A percentile compares a stretch with the other conserved stretches of the same genome.
Conservation (phyloP, 2,329 filamentous ascomycete species). For the Pestalotiopsis sp. region DNA sequence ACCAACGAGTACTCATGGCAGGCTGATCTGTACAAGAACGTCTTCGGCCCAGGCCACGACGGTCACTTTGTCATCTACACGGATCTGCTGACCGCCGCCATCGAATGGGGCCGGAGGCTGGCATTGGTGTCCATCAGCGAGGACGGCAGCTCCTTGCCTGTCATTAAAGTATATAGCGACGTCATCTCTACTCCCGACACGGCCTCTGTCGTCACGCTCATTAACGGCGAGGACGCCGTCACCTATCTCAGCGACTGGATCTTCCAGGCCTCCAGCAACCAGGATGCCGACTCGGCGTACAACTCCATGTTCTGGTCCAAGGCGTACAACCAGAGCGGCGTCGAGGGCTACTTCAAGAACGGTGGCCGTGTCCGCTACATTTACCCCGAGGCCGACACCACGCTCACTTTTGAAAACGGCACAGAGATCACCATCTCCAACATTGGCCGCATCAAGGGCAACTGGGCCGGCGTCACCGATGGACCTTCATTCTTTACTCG, state of each 20-base stretch:
- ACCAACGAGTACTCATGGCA: constrained; percentile 44
- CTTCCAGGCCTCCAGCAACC: constrained; percentile 34
- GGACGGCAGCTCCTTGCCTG: constrained; percentile 29
- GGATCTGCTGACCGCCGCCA: constrained; percentile 39
- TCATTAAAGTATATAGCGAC: constrained; percentile 34
- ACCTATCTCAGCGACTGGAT: constrained; percentile 30
- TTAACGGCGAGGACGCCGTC: constrained; percentile 33
- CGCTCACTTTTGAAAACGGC: constrained; percentile 42
- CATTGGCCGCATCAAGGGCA: constrained; percentile 35
- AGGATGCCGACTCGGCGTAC: constrained; percentile 43
- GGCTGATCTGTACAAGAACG: constrained; percentile 37
- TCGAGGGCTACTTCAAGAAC: constrained; percentile 38
- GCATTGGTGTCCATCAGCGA: constrained; percentile 34
- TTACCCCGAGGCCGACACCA: constrained; percentile 41
- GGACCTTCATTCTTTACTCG: constrained; percentile 30
- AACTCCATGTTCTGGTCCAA: constrained; percentile 43
- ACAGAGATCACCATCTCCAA: constrained; percentile 35
- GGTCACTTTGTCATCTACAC: constrained; percentile 45
- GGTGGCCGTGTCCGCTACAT: constrained; percentile 36
- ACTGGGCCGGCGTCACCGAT: constrained; percentile 34
- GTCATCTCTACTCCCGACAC: constrained; percentile 32
- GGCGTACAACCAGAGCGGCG: constrained; percentile 31
- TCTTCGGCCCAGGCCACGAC: constrained; percentile 42
- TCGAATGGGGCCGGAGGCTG: constrained; percentile 36
- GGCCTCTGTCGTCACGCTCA: constrained; percentile 29